Percentiles rank a stretch among this genome's conserved stretches.
These are phyloP conservation scores for Verticillium dahliae DNA, from an alignment of 2,329 filamentous ascomycete genomes.

Conservation along the genomic window DNA sequence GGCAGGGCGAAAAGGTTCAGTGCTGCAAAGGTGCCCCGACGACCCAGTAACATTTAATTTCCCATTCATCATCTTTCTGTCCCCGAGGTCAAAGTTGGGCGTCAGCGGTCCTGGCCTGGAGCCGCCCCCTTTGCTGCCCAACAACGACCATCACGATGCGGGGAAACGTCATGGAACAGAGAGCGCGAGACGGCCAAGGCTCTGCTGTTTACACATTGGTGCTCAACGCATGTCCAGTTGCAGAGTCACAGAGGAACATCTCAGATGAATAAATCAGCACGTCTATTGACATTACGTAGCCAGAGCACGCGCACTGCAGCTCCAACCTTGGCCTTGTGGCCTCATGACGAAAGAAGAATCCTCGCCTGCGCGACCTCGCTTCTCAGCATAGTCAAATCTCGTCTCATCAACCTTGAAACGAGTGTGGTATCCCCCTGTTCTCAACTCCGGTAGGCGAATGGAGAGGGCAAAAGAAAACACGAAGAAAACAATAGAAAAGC, in stretches of 20 bases:
- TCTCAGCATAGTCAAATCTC: neutral
- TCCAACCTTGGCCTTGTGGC: neutral
- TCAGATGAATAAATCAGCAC: neutral
- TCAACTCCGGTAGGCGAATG: slow-evolving; percentile 2
- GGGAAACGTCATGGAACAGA: neutral
- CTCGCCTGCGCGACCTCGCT: neutral
- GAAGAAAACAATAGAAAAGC: slow-evolving; percentile 1
- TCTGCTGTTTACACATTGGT: neutral
- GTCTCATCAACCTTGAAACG: neutral
- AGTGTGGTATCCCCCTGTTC: slow-evolving; percentile 1
- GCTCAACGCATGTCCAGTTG: too few relatives aligned
- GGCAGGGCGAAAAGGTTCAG: too few relatives aligned
- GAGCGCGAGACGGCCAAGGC: neutral
- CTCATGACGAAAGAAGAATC: neutral
- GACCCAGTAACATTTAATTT: neutral
- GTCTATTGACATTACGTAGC: neutral
- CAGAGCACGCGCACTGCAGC: neutral
- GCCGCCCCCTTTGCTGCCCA: neutral
- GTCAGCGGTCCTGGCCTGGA: neutral
- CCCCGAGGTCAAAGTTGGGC: neutral
- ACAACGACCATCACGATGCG: neutral
- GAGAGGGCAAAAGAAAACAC: slow-evolving; percentile 1
- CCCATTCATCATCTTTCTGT: too few relatives aligned
- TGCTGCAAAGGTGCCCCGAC: neutral
- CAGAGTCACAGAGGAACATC: neutral